Base-by-base conservation (phyloP, 805 yeast species). In the Saccharomycopsis selenospora region DNA sequence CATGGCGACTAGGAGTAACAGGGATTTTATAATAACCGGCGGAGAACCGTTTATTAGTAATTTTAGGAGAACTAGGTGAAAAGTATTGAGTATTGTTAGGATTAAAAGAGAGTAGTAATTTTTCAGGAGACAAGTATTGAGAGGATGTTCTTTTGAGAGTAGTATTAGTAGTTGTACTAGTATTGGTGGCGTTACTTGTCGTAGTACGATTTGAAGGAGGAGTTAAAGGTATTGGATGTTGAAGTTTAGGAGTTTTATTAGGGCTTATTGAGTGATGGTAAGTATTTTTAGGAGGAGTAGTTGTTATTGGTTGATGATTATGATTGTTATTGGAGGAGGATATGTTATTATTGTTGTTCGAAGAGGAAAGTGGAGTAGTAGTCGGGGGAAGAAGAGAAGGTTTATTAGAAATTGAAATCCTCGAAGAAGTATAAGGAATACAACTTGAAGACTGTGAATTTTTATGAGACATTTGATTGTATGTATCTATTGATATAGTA, bases 381-480 rank as follows among this genome's bases (percentile, higher is more conserved):
- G 38, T 5, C 5, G 38, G 5, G 17, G 38, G 18, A 4, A 33
- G n/a, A 7, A 33, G 18, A 6, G 38, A 7, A 7, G 38, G 38
- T 22, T 17, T 23, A n/a, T 17, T 23, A 5, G 45, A 11, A 1
- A 43, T 40, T 8, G 42, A 23, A n/a, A 46, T 49, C 25, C 48
- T 36, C n/a, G 50, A 42, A 18, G 52, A 48, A 30, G 53, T 50
- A 48, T 50, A 50, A 17, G 51, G 53, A 18, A 50, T 47, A 40
- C 50, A 47, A 20, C n/a, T 36, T 14, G 51, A 26, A 14, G n/a
- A n/a, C n/a, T n/a, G n/a, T n/a, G n/a, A n/a, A n/a, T n/a, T n/a
- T n/a, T n/a, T n/a, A n/a, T n/a, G n/a, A n/a, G n/a, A n/a, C n/a
- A n/a, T n/a, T n/a, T n/a, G n/a, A n/a, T n/a, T n/a, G n/a, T n/a